Evolutionary conservation across 192 early-diverging fungal species (phyloP), one percentile per base, ranked within the genome.

Genomic region (Mortierella alpina): DNA sequence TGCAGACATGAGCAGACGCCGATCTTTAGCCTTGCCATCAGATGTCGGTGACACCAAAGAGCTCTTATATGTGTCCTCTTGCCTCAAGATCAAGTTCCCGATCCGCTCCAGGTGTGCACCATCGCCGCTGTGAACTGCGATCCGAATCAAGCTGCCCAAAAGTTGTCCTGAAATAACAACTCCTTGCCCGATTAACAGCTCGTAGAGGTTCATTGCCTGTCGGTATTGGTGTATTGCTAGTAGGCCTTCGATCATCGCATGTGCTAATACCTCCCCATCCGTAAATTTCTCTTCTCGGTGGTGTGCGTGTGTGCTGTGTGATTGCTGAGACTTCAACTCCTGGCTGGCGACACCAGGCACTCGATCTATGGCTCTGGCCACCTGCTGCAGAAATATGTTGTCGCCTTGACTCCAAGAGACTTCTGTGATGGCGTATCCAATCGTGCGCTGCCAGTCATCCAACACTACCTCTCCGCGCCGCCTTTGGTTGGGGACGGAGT

Each of bases 1-100:
- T 8, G 66, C 12, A 7, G 65, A 23, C 47, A 80, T 62, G 11
- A 63, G 17, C 42, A 68, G 42, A 5, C 60, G 70, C 45, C 69
- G 70, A 40, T 56, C 62, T 7, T 39, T 14, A 22, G 9, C 23
- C 11, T 42, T 47, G 20, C 9, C 3, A 0, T 53, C 13, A 13
- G 50, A 3, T n/a, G 57, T 17, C 3, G 22, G 13, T 10, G 49
- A 66, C 4, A 17, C 14, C 8, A 48, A n/a, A 17, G 47, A 51
- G 1, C 47, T 39, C 12, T 62, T 53, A 20, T 51, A 68, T 7
- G 41, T 14, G 13, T 57, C 39, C 41, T 80, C 69, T 5, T 55
- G 60, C 10, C 61, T 50, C n/a, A 80, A 7, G 13, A 80, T 13
- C 70, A 72, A 67, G 39, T 58, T 56, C 0, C 77, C 77, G 58